A percentile compares a stretch with the other conserved stretches of the same genome.
phyloP scores from a whole-genome alignment of 176 grass and related monocot genomes.

The Pharus latifolius region DNA sequence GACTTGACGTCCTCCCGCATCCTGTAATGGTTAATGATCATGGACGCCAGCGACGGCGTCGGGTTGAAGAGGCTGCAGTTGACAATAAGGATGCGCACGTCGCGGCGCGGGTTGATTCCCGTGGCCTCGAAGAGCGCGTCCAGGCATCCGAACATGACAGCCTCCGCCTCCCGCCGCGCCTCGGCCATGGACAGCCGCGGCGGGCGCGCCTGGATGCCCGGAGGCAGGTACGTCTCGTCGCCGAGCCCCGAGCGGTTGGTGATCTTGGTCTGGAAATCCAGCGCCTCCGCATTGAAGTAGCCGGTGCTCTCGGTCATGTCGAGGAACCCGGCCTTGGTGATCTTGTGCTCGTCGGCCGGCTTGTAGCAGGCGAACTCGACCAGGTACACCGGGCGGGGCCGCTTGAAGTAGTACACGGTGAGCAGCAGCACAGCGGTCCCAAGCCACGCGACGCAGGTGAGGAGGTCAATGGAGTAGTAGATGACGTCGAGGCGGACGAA shows the following conservation, averaged over 20 bases:
- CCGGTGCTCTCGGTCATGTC: conserved; percentile 64
- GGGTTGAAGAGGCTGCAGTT: conserved; percentile 84
- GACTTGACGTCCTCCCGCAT: conserved; percentile 63
- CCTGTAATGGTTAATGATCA: conserved; percentile 69
- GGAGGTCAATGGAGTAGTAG: conserved; percentile 51
- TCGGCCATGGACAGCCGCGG: conserved; percentile 56
- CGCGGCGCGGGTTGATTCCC: conserved; percentile 44
- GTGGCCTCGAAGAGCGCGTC: conserved; percentile 49
- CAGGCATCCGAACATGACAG: conserved; percentile 67
- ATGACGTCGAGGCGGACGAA: conserved; percentile 45
- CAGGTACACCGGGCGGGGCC: conserved; percentile 57
- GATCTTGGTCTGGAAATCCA: conserved; percentile 72
- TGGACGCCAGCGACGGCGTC: conserved; percentile 62
- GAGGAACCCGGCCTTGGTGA: conserved; percentile 50
- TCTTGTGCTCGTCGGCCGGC: conserved; percentile 47
- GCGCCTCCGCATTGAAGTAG: conserved; percentile 26
- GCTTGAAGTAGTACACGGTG: conserved; percentile 57
- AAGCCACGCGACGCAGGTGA: conserved; percentile 47
- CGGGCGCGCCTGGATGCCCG: conserved; percentile 46
- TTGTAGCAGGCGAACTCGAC: conserved; percentile 74
- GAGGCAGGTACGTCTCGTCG: conserved; percentile 55
- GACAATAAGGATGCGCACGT: conserved; percentile 56
- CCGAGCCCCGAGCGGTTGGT: conserved; percentile 51
- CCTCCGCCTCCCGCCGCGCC: conserved; percentile 50
- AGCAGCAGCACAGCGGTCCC: conserved; percentile 36